Evolutionary conservation across 1,284 basidiomycete genomes (phyloP).

Genomic region (Malassezia equina): DNA sequence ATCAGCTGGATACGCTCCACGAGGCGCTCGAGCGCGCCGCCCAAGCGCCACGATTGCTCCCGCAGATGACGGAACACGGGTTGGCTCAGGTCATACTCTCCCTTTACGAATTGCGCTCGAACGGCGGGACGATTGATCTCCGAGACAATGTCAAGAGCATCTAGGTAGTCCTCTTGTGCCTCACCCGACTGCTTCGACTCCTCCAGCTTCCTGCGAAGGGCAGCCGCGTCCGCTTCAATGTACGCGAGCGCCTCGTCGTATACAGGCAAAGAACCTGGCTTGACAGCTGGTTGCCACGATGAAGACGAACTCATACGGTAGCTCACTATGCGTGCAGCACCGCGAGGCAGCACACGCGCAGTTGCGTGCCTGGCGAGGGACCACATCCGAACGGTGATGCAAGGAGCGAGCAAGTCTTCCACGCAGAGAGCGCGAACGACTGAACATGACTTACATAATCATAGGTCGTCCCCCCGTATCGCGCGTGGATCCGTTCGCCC

Average conservation of each 20-base stretch:
- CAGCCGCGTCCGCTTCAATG: constrained; percentile 52
- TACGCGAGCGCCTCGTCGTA: constrained; percentile 70
- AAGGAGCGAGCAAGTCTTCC: background rate
- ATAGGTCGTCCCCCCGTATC: background rate
- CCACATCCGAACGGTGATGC: background rate
- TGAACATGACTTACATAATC: background rate
- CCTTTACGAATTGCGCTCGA: constrained; percentile 64
- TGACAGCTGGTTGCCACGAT: constrained; percentile 53
- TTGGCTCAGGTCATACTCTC: constrained; percentile 53
- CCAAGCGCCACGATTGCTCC: constrained; percentile 73
- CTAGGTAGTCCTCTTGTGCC: constrained; percentile 50
- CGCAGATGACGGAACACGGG: constrained; percentile 67
- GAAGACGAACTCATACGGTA: constrained; percentile 7
- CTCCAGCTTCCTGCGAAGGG: constrained; percentile 53
- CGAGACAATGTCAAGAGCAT: constrained; percentile 58
- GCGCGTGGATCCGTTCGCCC: background rate
- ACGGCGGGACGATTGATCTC: constrained; percentile 67
- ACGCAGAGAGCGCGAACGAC: background rate
- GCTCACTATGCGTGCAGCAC: background rate
- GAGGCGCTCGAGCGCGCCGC: constrained; percentile 70
- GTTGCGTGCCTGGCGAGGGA: background rate
- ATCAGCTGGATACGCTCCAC: constrained; percentile 87
- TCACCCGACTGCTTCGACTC: constrained; percentile 11
- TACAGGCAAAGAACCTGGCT: constrained; percentile 61
- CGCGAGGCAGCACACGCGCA: background rate